These are phyloP conservation scores for Dryadomyces quercivorus DNA, from an alignment of 2,329 filamentous ascomycete genomes.

Conservation along the genomic window DNA sequence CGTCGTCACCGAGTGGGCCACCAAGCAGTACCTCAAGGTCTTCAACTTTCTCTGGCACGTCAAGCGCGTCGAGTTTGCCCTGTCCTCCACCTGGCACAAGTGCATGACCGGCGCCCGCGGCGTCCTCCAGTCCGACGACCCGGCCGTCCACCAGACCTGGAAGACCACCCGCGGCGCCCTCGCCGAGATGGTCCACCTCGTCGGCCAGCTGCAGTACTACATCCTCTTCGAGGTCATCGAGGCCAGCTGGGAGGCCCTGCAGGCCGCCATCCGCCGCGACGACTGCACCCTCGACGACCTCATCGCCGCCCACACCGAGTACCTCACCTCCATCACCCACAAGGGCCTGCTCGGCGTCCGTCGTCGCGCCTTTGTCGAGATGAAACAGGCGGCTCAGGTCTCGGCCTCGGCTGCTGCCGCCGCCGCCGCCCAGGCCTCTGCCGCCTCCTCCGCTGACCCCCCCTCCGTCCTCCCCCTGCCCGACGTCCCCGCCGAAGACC, in stretches of 20 bases:
- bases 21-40: constrained; percentile 92
- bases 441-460: constrained; percentile 10
- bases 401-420: constrained; percentile 53
- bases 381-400: constrained; percentile 23
- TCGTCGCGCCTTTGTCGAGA: constrained; percentile 27
- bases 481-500: constrained; percentile 43
- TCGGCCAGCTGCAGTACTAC: constrained; percentile 95
- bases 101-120: constrained; percentile 91
- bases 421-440: constrained; percentile 45
- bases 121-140: constrained; percentile 66
- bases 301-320: constrained; percentile 80
- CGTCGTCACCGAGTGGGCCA: constrained; percentile 90
- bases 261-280: constrained; percentile 64
- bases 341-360: constrained; percentile 83
- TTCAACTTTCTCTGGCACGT: constrained; percentile 99
- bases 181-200: constrained; percentile 97
- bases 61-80: constrained; percentile 91
- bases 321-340: constrained; percentile 87
- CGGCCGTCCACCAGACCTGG: constrained; percentile 66
- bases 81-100: constrained; percentile 82
- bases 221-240: constrained; percentile 98
- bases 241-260: constrained; percentile 83
- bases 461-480: constrained; percentile 25
- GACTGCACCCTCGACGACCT: constrained; percentile 90
- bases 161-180: constrained; percentile 78